Evolutionary conservation across 2,329 filamentous ascomycete species (phyloP), one percentile per base, ranked within the genome.

Genomic region (Dryadomyces quercivorus): DNA sequence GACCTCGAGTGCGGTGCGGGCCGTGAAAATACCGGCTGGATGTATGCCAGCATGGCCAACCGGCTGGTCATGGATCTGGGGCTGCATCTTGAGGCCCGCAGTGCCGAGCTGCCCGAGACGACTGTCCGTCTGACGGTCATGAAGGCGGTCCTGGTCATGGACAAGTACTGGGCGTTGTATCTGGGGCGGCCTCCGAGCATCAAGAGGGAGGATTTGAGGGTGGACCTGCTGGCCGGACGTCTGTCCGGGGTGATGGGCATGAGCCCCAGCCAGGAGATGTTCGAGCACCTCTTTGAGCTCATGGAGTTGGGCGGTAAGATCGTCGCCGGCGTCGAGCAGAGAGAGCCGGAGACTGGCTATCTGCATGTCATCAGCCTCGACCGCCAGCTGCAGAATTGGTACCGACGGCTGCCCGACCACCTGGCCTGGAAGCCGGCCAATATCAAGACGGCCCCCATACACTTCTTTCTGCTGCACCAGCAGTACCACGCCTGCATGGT

Each of bases 121-220:
- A 67, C 71, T 38, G 72, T 76, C 50, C 68, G 75, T 5, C 75
- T 74, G 50, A 75, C 76, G 70, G 73, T 70, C 13, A 72, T 78
- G 61, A 69, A 72, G 58, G 75, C 76, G 1, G 77, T 73, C 55
- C 70, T 77, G 7, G 71, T 77, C 56, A 75, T 76, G 55, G 76
- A 79, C 64, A 73, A 74, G 61, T 75, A 77, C 58, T 78, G 75
- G 75, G 73, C 76, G 0, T 63, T 79, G n/a, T 76, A 77, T 59
- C 66, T 79, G 7, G 76, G 76, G 10, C 67, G 76, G 12, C 76
- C 76, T 2, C 2, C 75, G 1, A 72, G 72, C 52, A 78, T 79
- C 66, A 78, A 78, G 61, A 71, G 66, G 50, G 68, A 75, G 49
- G 76, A 78, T 56, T 67, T 78, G 9, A 71, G 71, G 56, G 69